Conservation (phyloP, 2,329 filamentous ascomycete species). For the Celoporthe dispersa region DNA sequence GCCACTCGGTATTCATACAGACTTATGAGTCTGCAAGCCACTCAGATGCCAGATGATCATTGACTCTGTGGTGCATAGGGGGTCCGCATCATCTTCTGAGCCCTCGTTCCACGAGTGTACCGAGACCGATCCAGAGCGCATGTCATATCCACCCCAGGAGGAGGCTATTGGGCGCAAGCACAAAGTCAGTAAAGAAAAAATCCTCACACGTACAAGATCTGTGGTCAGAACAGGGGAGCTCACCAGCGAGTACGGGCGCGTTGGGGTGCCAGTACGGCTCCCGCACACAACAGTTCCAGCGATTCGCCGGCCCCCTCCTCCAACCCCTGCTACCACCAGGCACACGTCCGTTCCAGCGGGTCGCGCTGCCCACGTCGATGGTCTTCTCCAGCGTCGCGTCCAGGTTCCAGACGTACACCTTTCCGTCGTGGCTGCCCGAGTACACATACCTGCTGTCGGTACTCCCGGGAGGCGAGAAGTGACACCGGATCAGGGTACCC, state of each 20-base stretch:
- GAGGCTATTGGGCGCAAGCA: conserved; percentile 61
- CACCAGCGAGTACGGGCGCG: conserved; percentile 75
- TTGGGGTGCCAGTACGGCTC: conserved; percentile 92
- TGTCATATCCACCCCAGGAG: conserved; percentile 78
- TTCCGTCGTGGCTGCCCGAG: conserved; percentile 86
- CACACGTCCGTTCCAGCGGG: conserved; percentile 37
- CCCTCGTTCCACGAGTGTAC: conserved; percentile 79
- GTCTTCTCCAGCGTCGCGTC: conserved; percentile 81
- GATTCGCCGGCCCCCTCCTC: conserved; percentile 58
- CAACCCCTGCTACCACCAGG: conserved; percentile 22
- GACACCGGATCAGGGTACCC: conserved; percentile 89
- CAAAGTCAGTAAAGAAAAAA: conserved; percentile 3
- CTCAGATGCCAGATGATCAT: conserved; percentile 55
- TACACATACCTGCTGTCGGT: conserved; percentile 94
- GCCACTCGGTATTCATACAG: not conserved
- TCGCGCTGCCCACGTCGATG: conserved; percentile 78
- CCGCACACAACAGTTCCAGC: conserved; percentile 80
- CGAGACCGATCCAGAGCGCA: conserved; percentile 74
- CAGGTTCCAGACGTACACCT: conserved; percentile 90
- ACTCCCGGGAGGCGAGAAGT: conserved; percentile 86
- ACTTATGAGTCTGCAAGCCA: conserved; percentile 1
- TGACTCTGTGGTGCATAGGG: conserved; percentile 62
- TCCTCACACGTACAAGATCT: not conserved
- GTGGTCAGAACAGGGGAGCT: conserved; percentile 36
- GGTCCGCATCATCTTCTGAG: conserved; percentile 66